Evolutionary conservation across 371 early-diverging fungal species (phyloP).

Genomic region (Apophysomyces sp.): DNA sequence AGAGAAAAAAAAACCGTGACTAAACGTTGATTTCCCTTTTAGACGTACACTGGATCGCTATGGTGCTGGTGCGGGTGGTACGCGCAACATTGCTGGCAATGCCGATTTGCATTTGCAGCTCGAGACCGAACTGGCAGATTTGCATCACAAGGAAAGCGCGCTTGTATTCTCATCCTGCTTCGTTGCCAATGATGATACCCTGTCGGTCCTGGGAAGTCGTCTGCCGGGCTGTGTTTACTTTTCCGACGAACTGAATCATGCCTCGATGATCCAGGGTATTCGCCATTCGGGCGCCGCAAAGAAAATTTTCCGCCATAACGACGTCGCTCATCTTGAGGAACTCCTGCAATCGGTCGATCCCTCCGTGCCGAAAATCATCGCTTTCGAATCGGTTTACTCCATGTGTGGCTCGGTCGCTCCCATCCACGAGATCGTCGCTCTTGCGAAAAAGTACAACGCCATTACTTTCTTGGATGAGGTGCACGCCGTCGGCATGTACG

Average conservation of each 20-base stretch:
- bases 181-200: constrained; percentile 94
- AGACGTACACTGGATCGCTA: constrained; percentile 78
- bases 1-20: too few relatives aligned
- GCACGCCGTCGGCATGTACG: constrained; percentile 97
- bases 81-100: constrained; percentile 96
- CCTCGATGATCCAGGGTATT: constrained; percentile 97
- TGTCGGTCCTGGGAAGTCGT: constrained; percentile 81
- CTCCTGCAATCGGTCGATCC: constrained; percentile 71
- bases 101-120: constrained; percentile 85
- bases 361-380: constrained; percentile 86
- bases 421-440: constrained; percentile 82
- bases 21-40: neutral
- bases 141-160: constrained; percentile 86
- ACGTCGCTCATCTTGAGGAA: constrained; percentile 80
- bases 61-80: constrained; percentile 97
- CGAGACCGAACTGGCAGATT: constrained; percentile 80
- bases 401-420: constrained; percentile 94
- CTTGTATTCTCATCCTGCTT: constrained; percentile 94
- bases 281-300: constrained; percentile 83
- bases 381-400: constrained; percentile 94
- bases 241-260: constrained; percentile 89
- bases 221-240: constrained; percentile 88
- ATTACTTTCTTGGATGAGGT: constrained; percentile 95
- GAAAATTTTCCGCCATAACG: constrained; percentile 89
- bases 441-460: constrained; percentile 93